Conservation (phyloP, 192 early-diverging fungal species). For the Diversispora epigaea region DNA sequence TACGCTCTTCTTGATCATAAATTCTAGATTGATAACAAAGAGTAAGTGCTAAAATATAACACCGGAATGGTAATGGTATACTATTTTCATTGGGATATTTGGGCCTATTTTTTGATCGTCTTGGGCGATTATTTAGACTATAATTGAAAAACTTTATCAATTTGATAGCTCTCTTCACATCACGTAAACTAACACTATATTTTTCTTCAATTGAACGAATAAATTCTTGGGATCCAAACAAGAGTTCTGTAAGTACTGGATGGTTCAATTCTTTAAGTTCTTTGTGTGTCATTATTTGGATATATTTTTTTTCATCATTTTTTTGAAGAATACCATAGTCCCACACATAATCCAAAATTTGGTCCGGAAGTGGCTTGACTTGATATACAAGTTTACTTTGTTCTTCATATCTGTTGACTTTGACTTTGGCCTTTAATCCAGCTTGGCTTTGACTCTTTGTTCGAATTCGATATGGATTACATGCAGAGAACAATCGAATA, state of each 20-base stretch:
- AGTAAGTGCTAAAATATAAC: neutral
- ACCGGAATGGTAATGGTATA: neutral
- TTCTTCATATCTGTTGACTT: slow-evolving; percentile 20
- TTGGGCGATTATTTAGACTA: neutral
- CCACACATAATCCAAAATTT: neutral
- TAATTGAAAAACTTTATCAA: neutral
- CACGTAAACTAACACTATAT: neutral
- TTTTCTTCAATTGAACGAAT: no score
- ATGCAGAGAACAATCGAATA: slow-evolving; percentile 24
- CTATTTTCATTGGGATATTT: neutral
- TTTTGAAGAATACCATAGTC: slow-evolving; percentile 3
- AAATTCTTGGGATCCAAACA: no score
- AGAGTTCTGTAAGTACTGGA: no score
- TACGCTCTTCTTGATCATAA: neutral
- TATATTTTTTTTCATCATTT: neutral
- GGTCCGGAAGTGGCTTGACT: neutral
- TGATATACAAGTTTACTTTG: slow-evolving; percentile 12
- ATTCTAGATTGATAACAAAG: neutral
- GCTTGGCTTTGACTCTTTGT: neutral
- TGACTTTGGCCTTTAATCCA: neutral
- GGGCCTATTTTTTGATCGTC: neutral
- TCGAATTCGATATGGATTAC: slow-evolving; percentile 28
- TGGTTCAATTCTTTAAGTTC: neutral
- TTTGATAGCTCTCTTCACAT: neutral
- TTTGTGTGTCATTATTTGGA: neutral